Evolutionary conservation across 1,284 basidiomycete species (phyloP).

Genomic region (Cryptococcus depauperatus): DNA sequence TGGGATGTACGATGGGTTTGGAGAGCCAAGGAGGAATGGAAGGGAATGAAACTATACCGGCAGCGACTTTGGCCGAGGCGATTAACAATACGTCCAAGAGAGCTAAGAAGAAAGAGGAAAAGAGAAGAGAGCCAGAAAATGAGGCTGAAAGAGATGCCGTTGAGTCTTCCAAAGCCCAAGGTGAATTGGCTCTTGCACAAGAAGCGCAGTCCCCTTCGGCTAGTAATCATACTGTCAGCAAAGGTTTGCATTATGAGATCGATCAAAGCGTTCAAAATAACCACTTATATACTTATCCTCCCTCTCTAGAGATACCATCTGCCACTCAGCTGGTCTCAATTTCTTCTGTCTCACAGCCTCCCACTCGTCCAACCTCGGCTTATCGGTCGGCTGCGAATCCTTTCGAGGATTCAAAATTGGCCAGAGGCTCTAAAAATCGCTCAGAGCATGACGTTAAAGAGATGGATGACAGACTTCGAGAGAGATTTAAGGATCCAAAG

Average conservation of each 20-base stretch:
- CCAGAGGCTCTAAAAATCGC: not conserved
- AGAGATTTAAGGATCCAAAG: constrained; percentile 2
- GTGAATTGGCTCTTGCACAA: no score
- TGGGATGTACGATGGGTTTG: not conserved
- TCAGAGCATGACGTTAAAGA: constrained; percentile 1
- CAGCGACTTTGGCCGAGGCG: not conserved
- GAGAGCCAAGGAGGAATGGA: no score
- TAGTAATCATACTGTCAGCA: no score
- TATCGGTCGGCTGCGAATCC: not conserved
- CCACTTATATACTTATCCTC: no score
- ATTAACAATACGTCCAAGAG: not conserved
- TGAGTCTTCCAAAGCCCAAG: no score
- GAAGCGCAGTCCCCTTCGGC: no score
- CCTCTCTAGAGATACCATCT: no score
- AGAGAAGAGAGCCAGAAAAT: not conserved
- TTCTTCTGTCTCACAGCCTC: not conserved
- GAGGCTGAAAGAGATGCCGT: no score
- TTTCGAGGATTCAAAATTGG: not conserved
- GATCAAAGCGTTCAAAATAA: no score
- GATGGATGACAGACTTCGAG: constrained; percentile 4
- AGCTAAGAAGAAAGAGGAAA: not conserved
- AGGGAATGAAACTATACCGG: no score
- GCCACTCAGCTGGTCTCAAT: not conserved
- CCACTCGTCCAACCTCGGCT: not conserved
- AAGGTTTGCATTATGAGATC: no score